Percentiles rank a stretch among this genome's conserved stretches.
Conservation (phyloP, 1,139 yeast genomes). For the Taphrina communis region DNA sequence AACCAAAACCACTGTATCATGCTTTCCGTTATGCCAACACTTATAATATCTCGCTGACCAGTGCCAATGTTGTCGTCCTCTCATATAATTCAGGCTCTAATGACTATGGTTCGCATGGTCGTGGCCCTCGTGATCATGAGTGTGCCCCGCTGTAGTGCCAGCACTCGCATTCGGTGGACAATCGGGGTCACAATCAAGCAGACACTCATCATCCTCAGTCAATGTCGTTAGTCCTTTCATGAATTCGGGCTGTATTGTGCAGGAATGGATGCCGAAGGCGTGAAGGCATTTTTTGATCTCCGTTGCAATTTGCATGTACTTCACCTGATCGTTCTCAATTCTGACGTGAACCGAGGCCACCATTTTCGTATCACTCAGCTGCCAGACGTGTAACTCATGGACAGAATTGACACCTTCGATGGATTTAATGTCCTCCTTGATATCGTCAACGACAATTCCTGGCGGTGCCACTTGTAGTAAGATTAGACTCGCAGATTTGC, state of each 20-base stretch:
- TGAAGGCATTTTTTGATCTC: conserved; percentile 81
- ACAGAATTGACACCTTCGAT: conserved; percentile 75
- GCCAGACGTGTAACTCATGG: conserved; percentile 97
- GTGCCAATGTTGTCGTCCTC: no score
- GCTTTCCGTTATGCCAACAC: no score
- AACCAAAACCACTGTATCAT: no score
- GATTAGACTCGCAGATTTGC: conserved; percentile 84
- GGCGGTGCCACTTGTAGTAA: conserved; percentile 92
- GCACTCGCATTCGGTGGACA: conserved; percentile 29
- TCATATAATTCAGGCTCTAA: background rate
- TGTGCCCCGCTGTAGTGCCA: background rate
- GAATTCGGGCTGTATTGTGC: conserved; percentile 70
- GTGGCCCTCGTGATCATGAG: background rate
- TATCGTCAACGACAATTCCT: conserved; percentile 73
- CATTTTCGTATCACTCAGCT: conserved; percentile 81
- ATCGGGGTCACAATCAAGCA: conserved; percentile 36
- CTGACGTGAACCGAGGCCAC: conserved; percentile 92
- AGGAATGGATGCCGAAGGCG: conserved; percentile 85
- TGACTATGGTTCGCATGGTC: conserved; percentile 25
- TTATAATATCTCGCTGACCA: no score
- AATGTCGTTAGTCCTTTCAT: conserved; percentile 26
- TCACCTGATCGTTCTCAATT: conserved; percentile 54
- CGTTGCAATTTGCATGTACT: conserved; percentile 73
- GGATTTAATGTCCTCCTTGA: conserved; percentile 66
- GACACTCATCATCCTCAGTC: conserved; percentile 30